Base-by-base conservation (phyloP, 2,329 filamentous ascomycete species). In the Fusarium foetens region DNA sequence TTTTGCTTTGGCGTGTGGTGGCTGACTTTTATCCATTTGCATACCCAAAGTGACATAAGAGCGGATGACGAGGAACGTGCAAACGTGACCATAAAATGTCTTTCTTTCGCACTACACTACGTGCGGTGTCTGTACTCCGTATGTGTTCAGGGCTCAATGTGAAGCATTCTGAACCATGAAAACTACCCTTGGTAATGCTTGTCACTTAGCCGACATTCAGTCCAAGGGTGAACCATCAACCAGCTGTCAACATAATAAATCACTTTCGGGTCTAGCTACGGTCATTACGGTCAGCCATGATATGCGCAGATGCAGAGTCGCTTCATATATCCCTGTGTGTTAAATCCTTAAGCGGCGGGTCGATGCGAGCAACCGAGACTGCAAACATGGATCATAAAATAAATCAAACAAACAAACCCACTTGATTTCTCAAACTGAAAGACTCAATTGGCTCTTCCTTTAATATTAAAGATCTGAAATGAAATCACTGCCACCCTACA, bases 1-100 rank as follows among this genome's bases (percentile, higher is more conserved):
- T 33, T 62, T 52, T 43, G 31, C 38, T 66, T 67, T 70, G 61
- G 62, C 46, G 68, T 39, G 23, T 27, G 38, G 38, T 67, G 62
- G 67, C 62, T 70, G 66, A 36, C 53, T 58, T 38, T 42, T 23
- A 36, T 41, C 41, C 46, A 66, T 70, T 64, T 51, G 21, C 29
- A 41, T 41, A 39, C 38, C 51, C 23, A 67, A 51, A 27, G 67
- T 63, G 46, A 42, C 57, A 66, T 61, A 41, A 67, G 14, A 51
- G 39, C 31, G 49, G 49, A 43, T 36, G 41, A 54, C 41, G 27
- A 55, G 38, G 39, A 60, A 62, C 36, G 49, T 55, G 31, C 21
- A n/a, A 52, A 65, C 21, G 61, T 42, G 57, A 59, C 61, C 51
- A 49, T 41, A 27, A 69, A 49, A 43, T 55, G 66, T 46, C 66